Base-by-base conservation (phyloP, 2,329 filamentous ascomycete genomes). In the Cryphonectria japonica region DNA sequence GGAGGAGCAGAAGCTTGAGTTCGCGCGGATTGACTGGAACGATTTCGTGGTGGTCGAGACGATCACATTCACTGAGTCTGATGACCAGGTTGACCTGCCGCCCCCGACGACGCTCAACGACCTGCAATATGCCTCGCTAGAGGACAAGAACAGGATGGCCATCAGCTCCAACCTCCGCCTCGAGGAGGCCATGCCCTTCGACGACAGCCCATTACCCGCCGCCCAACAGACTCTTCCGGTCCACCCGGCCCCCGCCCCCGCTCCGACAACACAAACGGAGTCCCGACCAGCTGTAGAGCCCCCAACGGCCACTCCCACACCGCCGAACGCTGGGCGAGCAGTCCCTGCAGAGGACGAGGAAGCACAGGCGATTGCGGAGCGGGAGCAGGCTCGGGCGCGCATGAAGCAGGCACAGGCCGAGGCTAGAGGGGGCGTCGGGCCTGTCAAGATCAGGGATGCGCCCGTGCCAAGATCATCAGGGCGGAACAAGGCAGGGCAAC, bases 21-120 rank as follows among this genome's bases (percentile, higher is more conserved):
- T 96, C 80, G 92, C 92, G 0, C 92, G 96, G 76, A 96, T 99
- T 74, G 96, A 99, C 81, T 99, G 96, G 96, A 93, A 97, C 78
- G 95, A 98, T 79, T 99, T 99, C 77, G 91, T 95, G 46, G 92
- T 99, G 29, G 94, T 98, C 61, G 96, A 98, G 81, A 98, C 95
- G 0, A 95, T 99, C 68, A 86, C 94, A 22, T 99, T 99, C 80
- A 94, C 90, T 71, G 95, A 97, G 75, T 88, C 89, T 54, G 96
- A 99, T 79, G 95, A 98, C 75, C 88, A 93, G 74, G 89, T 91
- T 52, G 92, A 96, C 74, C 89, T 99, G 14, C 95, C 95, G 43
- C 92, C 95, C 1, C 96, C 96, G 0, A 96, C 94, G 4, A 94
- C 92, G 6, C 89, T 98, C 59, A 93, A 93, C 74, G 96, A 99